A percentile compares a stretch with the other conserved stretches of the same genome.
phyloP scores from a whole-genome alignment of 345 rosid genomes.

The Nasturtium officinale region DNA sequence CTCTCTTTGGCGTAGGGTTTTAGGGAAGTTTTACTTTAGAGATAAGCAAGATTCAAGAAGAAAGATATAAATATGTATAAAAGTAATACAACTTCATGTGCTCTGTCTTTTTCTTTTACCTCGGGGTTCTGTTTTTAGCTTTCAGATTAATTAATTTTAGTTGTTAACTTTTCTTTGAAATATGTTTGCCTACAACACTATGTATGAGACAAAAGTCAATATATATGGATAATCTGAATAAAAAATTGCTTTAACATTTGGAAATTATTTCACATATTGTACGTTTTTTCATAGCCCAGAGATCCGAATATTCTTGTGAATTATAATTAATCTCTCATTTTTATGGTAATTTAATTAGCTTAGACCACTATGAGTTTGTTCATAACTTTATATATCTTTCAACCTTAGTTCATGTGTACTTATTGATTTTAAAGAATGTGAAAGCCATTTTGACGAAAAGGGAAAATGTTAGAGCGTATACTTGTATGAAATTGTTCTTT shows the following conservation, averaged over 20 bases:
- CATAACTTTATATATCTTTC: neutral
- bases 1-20: slow-evolving; percentile 43
- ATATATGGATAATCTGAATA: neutral
- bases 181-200: slow-evolving; percentile 22
- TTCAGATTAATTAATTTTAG: slow-evolving; percentile 25
- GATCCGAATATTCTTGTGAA: neutral
- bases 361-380: neutral
- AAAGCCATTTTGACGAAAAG: neutral
- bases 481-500: too few species aligned
- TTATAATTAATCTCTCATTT: neutral
- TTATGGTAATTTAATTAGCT: neutral
- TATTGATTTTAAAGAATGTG: neutral
- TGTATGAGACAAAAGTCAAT: slow-evolving; percentile 29
- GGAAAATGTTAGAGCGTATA: neutral
- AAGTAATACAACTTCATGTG: slow-evolving; percentile 45
- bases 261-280: neutral
- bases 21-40: slow-evolving; percentile 45
- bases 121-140: slow-evolving; percentile 69
- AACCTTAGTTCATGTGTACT: neutral
- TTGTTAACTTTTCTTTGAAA: slow-evolving; percentile 35
- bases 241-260: neutral
- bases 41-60: slow-evolving; percentile 49
- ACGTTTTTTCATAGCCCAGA: neutral
- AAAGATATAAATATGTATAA: slow-evolving; percentile 23
- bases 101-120: slow-evolving; percentile 50